These are phyloP conservation scores for Trichoderma arundinaceum DNA, from an alignment of 2,329 filamentous ascomycete genomes.

Conservation along the genomic window DNA sequence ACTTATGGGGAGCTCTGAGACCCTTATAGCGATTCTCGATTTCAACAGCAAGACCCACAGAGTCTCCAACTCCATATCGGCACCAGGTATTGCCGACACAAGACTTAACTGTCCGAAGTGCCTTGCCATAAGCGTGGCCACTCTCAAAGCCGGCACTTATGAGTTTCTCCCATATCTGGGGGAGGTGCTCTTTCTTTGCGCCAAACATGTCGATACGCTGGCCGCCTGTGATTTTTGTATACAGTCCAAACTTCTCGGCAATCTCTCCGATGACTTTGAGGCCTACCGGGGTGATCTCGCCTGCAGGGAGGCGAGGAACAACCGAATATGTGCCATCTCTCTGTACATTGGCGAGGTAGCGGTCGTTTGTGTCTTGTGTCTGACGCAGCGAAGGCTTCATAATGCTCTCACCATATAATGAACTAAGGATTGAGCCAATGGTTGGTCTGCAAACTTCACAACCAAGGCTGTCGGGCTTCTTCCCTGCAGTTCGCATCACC, in stretches of 20 bases:
- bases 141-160: constrained; percentile 87
- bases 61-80: constrained; percentile 85
- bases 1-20: constrained; percentile 85
- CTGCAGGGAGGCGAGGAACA: constrained; percentile 79
- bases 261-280: constrained; percentile 83
- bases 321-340: constrained; percentile 91
- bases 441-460: constrained; percentile 89
- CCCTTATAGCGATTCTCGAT: constrained; percentile 92
- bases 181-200: constrained; percentile 83
- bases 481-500: constrained; percentile 80
- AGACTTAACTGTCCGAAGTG: constrained; percentile 85
- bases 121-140: constrained; percentile 90
- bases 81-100: constrained; percentile 94
- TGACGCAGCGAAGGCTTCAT: constrained; percentile 73
- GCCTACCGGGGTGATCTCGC: constrained; percentile 87
- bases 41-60: constrained; percentile 86
- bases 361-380: constrained; percentile 89
- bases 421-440: constrained; percentile 79
- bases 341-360: constrained; percentile 87
- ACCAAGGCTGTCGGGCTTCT: constrained; percentile 72
- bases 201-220: constrained; percentile 95
- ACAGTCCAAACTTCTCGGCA: constrained; percentile 81
- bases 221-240: constrained; percentile 90
- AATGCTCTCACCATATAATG: constrained; percentile 82
- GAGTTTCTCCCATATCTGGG: constrained; percentile 80